Evolutionary conservation across 495 filamentous ascomycete genomes (phyloP).

Genomic region (Corynascus novoguineensis): DNA sequence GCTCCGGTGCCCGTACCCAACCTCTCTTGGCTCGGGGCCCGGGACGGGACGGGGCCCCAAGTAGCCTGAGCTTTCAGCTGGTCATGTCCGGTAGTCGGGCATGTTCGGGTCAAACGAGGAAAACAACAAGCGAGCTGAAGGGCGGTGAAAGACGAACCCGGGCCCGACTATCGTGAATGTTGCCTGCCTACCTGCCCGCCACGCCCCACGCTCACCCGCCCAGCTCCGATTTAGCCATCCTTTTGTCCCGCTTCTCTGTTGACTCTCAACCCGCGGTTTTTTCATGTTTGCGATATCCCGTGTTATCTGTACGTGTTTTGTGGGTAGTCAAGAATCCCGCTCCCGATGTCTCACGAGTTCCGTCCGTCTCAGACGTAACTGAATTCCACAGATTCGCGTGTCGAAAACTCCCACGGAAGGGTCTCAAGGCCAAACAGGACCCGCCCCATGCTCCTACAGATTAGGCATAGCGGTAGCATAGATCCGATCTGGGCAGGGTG

Average conservation of each 20-base stretch:
- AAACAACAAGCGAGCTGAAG: background rate
- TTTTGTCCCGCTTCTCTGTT: background rate
- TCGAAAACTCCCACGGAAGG: background rate
- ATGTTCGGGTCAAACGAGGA: too few species aligned
- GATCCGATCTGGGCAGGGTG: conserved; percentile 1
- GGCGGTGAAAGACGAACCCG: background rate
- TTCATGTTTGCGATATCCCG: too few species aligned
- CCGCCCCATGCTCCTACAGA: background rate
- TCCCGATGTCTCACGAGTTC: too few species aligned
- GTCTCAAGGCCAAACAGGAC: background rate
- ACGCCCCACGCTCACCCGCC: background rate
- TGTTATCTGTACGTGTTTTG: too few species aligned
- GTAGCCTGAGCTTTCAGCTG: too few species aligned
- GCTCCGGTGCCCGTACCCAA: background rate
- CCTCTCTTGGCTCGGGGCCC: background rate
- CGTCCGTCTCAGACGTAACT: too few species aligned
- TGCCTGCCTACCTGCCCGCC: background rate
- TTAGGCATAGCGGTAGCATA: background rate
- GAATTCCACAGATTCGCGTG: too few species aligned
- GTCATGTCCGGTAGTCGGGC: too few species aligned
- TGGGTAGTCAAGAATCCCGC: too few species aligned
- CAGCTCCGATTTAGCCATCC: background rate
- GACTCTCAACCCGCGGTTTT: background rate
- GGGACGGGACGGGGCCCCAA: background rate
- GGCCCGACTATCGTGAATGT: background rate